These are phyloP conservation scores for Aechmea fasciata DNA, from an alignment of 176 grass and related monocot genomes.

Conservation along the genomic window DNA sequence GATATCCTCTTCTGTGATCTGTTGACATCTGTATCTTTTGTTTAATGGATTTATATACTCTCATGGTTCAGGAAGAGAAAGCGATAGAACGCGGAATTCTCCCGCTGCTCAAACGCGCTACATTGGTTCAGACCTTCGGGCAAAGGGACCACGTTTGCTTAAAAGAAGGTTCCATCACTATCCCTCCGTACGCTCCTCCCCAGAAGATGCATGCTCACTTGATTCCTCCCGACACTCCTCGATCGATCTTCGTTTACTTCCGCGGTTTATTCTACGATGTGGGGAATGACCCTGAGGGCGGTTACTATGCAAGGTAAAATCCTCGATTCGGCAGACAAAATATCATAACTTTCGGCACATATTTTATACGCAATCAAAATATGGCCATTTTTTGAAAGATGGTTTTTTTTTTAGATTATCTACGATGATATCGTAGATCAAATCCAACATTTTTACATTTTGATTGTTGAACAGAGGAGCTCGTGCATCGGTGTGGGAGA, in stretches of 20 bases:
- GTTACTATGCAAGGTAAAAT: constrained; percentile 80
- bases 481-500: constrained; percentile 79
- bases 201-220: constrained; percentile 81
- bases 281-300: constrained; percentile 80
- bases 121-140: constrained; percentile 90
- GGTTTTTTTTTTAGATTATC: too few relatives aligned
- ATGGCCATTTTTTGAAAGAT: too few relatives aligned
- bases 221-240: constrained; percentile 61
- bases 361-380: too few relatives aligned
- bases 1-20: background rate
- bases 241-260: constrained; percentile 88
- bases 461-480: constrained; percentile 41
- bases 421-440: too few relatives aligned
- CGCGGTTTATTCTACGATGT: constrained; percentile 85
- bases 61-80: constrained; percentile 70
- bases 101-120: constrained; percentile 75
- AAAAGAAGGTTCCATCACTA: constrained; percentile 82
- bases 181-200: constrained; percentile 79
- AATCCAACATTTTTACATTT: too few relatives aligned
- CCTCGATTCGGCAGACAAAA: background rate
- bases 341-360: too few relatives aligned
- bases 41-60: constrained; percentile 10
- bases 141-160: constrained; percentile 94
- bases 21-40: constrained; percentile 1
- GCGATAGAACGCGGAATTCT: constrained; percentile 77